These are phyloP conservation scores for Rosa persica DNA, from an alignment of 306 rosid species.

Conservation along the genomic window DNA sequence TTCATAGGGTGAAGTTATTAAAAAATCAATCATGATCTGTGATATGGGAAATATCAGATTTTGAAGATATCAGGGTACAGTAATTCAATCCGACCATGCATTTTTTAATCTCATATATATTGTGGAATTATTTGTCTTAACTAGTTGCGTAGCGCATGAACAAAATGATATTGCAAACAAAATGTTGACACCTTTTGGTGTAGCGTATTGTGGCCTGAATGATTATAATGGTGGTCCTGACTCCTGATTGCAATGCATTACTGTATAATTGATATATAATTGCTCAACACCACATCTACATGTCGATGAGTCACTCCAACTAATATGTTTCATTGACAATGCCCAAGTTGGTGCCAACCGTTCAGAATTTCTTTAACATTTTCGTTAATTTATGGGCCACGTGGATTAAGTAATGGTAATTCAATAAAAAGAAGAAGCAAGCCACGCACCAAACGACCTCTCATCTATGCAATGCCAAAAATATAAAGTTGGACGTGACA, in stretches of 20 bases:
- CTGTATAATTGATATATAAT: neutral
- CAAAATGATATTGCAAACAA: neutral
- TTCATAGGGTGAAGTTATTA: too few relatives aligned
- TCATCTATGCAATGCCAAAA: constrained; percentile 1
- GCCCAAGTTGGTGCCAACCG: neutral
- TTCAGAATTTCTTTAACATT: neutral
- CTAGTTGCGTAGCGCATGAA: neutral
- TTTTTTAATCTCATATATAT: neutral
- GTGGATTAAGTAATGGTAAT: neutral
- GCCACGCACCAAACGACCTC: neutral
- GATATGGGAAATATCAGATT: too few relatives aligned
- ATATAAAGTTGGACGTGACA: constrained; percentile 7
- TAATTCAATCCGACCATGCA: too few relatives aligned
- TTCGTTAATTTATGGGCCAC: neutral
- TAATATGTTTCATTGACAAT: neutral
- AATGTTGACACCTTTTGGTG: neutral
- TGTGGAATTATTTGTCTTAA: neutral
- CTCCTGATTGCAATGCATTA: neutral
- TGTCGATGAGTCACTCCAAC: constrained; percentile 9
- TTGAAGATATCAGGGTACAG: too few relatives aligned
- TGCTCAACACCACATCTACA: neutral
- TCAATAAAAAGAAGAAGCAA: neutral
- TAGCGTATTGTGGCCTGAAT: constrained; percentile 5
- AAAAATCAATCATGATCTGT: too few relatives aligned
- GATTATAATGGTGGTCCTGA: constrained; percentile 1